These are phyloP conservation scores for Yarrowia sp. DNA, from an alignment of 805 yeast species.

Conservation along the genomic window DNA sequence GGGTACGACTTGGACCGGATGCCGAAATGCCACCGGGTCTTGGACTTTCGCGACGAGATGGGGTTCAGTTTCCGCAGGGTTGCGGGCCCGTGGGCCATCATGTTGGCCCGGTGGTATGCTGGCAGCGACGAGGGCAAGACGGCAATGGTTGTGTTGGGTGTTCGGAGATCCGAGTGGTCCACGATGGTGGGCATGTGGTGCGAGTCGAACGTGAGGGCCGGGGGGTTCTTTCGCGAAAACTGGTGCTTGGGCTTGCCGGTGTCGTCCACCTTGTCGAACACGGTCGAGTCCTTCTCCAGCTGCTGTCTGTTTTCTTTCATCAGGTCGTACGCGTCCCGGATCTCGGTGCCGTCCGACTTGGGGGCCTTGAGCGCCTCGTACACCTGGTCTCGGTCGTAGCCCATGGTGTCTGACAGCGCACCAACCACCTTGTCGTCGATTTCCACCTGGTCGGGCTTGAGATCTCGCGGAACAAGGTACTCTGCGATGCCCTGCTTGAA, in stretches of 20 bases:
- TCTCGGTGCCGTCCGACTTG: slow-evolving; percentile 59
- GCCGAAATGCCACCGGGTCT: slow-evolving; percentile 98
- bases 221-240: slow-evolving; percentile 47
- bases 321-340: slow-evolving; percentile 81
- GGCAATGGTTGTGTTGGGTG: slow-evolving; percentile 84
- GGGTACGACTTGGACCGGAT: slow-evolving; percentile 96
- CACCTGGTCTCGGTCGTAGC: slow-evolving; percentile 85
- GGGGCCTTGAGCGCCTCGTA: slow-evolving; percentile 65
- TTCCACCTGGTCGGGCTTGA: slow-evolving; percentile 47
- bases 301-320: slow-evolving; percentile 74
- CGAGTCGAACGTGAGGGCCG: slow-evolving; percentile 52
- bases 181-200: slow-evolving; percentile 50
- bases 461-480: slow-evolving; percentile 70
- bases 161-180: slow-evolving; percentile 47
- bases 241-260: slow-evolving; percentile 31
- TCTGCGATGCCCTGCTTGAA: slow-evolving; percentile 81
- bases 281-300: slow-evolving; percentile 39
- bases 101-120: slow-evolving; percentile 89
- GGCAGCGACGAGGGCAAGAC: slow-evolving; percentile 93
- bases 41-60: slow-evolving; percentile 77
- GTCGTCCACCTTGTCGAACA: slow-evolving; percentile 40
- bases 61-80: slow-evolving; percentile 52
- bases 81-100: slow-evolving; percentile 67
- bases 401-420: slow-evolving; percentile 82
- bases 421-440: slow-evolving; percentile 78